phyloP scores from a whole-genome alignment of 2,329 filamentous ascomycete genomes.

The Massarina eburnea region DNA sequence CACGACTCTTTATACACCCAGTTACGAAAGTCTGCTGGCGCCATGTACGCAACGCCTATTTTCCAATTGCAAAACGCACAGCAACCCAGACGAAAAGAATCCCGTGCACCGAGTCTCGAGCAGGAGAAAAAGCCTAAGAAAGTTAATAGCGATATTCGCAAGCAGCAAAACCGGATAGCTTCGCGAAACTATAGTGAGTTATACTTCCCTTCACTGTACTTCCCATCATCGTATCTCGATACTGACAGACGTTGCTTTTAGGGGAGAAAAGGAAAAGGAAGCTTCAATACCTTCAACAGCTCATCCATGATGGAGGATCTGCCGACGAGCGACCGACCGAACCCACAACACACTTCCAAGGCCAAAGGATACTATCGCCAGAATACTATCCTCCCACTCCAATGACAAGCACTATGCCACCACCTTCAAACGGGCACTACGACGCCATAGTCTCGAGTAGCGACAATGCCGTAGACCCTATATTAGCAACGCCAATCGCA shows the following conservation, averaged over 20 bases:
- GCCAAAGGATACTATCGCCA: conserved; percentile 10
- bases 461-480: conserved; percentile 11
- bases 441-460: conserved; percentile 10
- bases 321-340: conserved; percentile 2
- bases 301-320: conserved; percentile 27
- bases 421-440: conserved; percentile 15
- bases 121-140: conserved; percentile 32
- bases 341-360: neutral
- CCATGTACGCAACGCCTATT: conserved; percentile 19
- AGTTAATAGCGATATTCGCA: conserved; percentile 40
- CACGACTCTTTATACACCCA: conserved; percentile 10
- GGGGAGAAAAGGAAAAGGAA: conserved; percentile 43
- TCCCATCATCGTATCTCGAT: neutral
- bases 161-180: conserved; percentile 42
- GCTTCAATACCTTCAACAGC: conserved; percentile 39
- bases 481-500: conserved; percentile 9
- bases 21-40: conserved; percentile 22
- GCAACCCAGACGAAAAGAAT: conserved; percentile 11
- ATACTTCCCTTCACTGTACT: neutral
- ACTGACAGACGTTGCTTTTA: conserved; percentile 14
- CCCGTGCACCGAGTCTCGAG: conserved; percentile 8
- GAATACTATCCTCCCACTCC: conserved; percentile 14
- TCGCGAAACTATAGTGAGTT: conserved; percentile 41
- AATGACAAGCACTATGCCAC: conserved; percentile 7
- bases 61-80: conserved; percentile 9